Evolutionary conservation across 139 green algal genomes (phyloP).

Genomic region (Micractinium sp.): DNA sequence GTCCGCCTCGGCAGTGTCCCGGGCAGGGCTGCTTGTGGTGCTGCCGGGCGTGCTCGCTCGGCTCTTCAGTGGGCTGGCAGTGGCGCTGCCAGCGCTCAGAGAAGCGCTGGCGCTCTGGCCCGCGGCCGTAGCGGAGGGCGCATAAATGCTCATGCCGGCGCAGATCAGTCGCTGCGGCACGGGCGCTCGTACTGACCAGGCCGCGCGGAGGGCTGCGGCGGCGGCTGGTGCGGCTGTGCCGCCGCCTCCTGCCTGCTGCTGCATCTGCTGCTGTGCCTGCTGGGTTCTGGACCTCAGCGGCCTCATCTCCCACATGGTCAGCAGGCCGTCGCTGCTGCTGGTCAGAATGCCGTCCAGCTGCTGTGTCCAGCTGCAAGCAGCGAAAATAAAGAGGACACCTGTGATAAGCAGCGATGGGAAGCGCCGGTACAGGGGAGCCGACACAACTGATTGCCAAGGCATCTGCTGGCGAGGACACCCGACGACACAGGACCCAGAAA

Average conservation of each 20-base stretch:
- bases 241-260: background rate
- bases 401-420: background rate
- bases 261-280: background rate
- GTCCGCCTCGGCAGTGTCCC: conserved; percentile 1
- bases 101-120: background rate
- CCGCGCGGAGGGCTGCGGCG: background rate
- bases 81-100: background rate
- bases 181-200: conserved; percentile 11
- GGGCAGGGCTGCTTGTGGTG: background rate
- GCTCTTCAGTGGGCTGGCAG: background rate
- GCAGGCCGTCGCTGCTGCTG: conserved; percentile 2
- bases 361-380: conserved; percentile 35
- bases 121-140: conserved; percentile 25
- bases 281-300: background rate
- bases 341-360: conserved; percentile 46
- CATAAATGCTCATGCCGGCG: conserved; percentile 24
- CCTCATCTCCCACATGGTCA: conserved; percentile 39
- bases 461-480: no score
- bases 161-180: conserved; percentile 28
- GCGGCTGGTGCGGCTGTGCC: background rate
- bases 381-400: background rate
- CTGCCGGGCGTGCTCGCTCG: background rate
- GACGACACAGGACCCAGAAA: no score
- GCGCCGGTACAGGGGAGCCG: background rate
- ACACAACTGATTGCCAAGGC: no score